phyloP scores from a whole-genome alignment of 2,329 filamentous ascomycete species.

The Dendryphion nanum region DNA sequence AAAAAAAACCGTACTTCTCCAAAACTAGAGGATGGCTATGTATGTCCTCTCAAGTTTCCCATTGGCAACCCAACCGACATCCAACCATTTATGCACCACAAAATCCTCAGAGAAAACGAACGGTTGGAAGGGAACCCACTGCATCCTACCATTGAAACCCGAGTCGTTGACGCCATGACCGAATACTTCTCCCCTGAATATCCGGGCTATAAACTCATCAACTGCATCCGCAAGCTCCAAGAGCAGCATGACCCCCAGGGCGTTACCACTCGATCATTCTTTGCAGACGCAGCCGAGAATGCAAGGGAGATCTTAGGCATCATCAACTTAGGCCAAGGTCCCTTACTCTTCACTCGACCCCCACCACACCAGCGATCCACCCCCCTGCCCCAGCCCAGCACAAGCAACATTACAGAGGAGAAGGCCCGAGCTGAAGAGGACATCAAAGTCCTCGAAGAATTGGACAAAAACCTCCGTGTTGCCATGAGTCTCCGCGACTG shows the following conservation, averaged over 20 bases:
- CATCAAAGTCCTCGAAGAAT: background rate
- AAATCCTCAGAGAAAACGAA: conserved; percentile 10
- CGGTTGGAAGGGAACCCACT: background rate
- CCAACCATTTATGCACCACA: conserved; percentile 12
- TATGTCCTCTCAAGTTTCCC: background rate
- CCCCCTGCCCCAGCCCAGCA: background rate
- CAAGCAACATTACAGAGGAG: conserved; percentile 7
- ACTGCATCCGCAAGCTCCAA: conserved; percentile 39
- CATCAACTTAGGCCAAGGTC: too few species aligned
- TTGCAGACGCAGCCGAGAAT: background rate
- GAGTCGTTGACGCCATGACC: conserved; percentile 13
- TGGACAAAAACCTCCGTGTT: conserved; percentile 16
- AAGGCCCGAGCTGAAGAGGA: background rate
- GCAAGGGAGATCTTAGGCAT: background rate
- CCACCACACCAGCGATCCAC: background rate
- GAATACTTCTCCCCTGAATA: conserved; percentile 26
- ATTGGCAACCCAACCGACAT: conserved; percentile 10
- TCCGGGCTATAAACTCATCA: conserved; percentile 37
- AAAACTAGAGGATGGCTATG: background rate
- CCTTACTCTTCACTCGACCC: too few species aligned
- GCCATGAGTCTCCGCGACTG: conserved; percentile 52
- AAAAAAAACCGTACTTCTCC: background rate
- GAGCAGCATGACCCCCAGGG: conserved; percentile 39
- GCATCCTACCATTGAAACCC: conserved; percentile 1
- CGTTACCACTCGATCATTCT: conserved; percentile 7